Evolutionary conservation across 1,284 basidiomycete species (phyloP).

Genomic region (Tremellales sp.): DNA sequence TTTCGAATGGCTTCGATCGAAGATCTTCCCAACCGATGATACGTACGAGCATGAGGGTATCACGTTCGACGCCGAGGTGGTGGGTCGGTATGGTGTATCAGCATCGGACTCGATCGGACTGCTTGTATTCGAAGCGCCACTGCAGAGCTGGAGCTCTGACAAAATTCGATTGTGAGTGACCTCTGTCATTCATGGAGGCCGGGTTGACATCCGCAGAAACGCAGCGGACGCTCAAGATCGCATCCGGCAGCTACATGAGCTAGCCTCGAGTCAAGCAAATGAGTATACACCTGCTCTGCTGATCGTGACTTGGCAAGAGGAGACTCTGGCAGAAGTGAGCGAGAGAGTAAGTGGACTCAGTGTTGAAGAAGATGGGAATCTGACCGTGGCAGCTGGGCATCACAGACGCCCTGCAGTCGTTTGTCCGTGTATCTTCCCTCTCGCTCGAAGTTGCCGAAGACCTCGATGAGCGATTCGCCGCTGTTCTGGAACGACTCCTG

Average conservation of each 20-base stretch:
- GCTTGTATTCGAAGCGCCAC: constrained; percentile 32
- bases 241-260: constrained; percentile 17
- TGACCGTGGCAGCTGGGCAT: constrained; percentile 21
- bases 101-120: constrained; percentile 21
- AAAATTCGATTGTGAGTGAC: constrained; percentile 12
- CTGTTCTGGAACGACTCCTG: constrained; percentile 11
- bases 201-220: constrained; percentile 16
- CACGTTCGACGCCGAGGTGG: constrained; percentile 14
- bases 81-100: constrained; percentile 12
- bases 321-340: constrained; percentile 28
- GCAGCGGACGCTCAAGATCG: constrained; percentile 31
- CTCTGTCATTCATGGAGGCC: constrained; percentile 5
- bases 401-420: constrained; percentile 14
- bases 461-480: constrained; percentile 23
- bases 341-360: constrained; percentile 15
- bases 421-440: constrained; percentile 20
- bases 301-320: constrained; percentile 39
- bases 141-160: constrained; percentile 8
- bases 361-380: neutral
- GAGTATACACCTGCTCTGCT: constrained; percentile 27
- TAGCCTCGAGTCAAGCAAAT: constrained; percentile 8
- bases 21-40: constrained; percentile 20
- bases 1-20: constrained; percentile 29
- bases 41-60: constrained; percentile 17
- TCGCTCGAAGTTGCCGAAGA: constrained; percentile 28